These are phyloP conservation scores for Podaxis sp. DNA, from an alignment of 768 basidiomycete species.

Conservation along the genomic window DNA sequence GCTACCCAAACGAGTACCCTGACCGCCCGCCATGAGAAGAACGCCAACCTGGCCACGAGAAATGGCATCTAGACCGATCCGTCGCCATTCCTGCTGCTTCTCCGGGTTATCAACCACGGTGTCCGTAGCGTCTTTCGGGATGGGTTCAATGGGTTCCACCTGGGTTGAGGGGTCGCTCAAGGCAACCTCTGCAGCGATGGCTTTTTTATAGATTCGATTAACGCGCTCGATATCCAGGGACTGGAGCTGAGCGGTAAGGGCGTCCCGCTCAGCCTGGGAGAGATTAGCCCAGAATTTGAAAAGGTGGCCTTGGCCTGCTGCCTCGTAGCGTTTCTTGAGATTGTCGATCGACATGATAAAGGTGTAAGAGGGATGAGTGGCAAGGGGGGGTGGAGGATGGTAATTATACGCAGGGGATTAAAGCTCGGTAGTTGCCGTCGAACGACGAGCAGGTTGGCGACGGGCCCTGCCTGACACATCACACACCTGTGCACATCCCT, in stretches of 20 bases:
- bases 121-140: constrained; percentile 76
- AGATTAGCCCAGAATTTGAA: constrained; percentile 85
- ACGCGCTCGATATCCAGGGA: constrained; percentile 87
- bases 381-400: background rate
- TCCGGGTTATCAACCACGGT: constrained; percentile 49
- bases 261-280: constrained; percentile 56
- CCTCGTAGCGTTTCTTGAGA: constrained; percentile 64
- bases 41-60: constrained; percentile 87
- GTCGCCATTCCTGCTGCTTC: constrained; percentile 74
- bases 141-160: constrained; percentile 67
- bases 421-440: constrained; percentile 19
- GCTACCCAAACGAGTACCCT: constrained; percentile 93
- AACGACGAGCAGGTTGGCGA: constrained; percentile 11
- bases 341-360: constrained; percentile 57
- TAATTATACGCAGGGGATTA: constrained; percentile 14
- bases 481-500: background rate
- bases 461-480: background rate
- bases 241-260: constrained; percentile 71
- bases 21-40: constrained; percentile 96
- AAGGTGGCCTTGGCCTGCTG: constrained; percentile 87
- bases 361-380: constrained; percentile 8
- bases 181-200: constrained; percentile 64
- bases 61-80: constrained; percentile 78
- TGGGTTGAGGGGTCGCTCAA: constrained; percentile 37
- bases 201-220: constrained; percentile 82